Evolutionary conservation across 2,329 filamentous ascomycete species (phyloP), one percentile per base, ranked within the genome.

Genomic region (Hymenoscyphus repandus): DNA sequence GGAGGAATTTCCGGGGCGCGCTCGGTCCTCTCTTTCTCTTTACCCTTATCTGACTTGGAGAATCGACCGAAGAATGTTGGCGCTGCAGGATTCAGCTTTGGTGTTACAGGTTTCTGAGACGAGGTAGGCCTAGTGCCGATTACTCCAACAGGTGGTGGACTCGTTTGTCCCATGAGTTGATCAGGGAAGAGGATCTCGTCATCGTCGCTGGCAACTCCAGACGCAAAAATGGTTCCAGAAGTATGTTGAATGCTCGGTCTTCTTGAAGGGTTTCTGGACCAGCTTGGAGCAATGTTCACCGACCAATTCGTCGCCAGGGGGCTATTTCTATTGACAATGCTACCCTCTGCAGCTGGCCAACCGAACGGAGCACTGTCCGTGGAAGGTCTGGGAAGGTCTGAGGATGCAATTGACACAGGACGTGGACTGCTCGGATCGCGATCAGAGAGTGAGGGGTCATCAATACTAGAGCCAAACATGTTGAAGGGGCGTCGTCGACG

Each of bases 31-130:
- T 63, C 57, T 56, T 72, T 76, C 12, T 65, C 64, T 58, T 57
- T 64, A 18, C 61, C 60, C 13, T 64, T 59, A 55, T 71, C 74
- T 30, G 66, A 66, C 20, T 49, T 47, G 4, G 76, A 74, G 52
- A 93, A 80, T 34, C 83, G 78, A 9, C 58, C 84, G 69, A 86
- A 92, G 66, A 97, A 97, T 1, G 86, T 88, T 7, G 91, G 91
- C 0, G 92, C 93, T 6, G 88, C 81, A 6, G 93, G 93, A 62
- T 99, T 97, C 27, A 97, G 76, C 60, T 78, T 77, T 42, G 82
- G 62, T 69, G 83, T 73, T 37, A 74, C 64, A 47, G 71, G 59
- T 62, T 68, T 66, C 64, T 84, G 72, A 62, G 75, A 73, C 11
- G 64, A 65, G 15, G 55, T 41, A 11, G 86, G 89, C 2, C 85